A percentile compares a stretch with the other conserved stretches of the same genome.
Conservation (phyloP, 495 filamentous ascomycete species). For the Staphylotrichum longicolle region DNA sequence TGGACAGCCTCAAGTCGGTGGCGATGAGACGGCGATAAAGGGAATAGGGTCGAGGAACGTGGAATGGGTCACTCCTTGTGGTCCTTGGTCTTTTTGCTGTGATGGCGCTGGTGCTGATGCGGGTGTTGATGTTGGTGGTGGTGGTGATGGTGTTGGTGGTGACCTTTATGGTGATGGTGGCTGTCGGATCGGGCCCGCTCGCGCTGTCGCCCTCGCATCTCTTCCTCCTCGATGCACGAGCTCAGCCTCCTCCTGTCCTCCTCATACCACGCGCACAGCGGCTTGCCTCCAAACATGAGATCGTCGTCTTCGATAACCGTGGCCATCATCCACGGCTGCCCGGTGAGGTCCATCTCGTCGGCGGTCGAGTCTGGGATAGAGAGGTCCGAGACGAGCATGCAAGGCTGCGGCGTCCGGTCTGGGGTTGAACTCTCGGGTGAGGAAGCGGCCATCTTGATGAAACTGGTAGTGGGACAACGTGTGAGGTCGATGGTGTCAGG, state of each 20-base stretch:
- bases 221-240: conserved; percentile 40
- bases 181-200: conserved; percentile 27
- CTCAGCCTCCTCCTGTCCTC: conserved; percentile 46
- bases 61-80: not conserved
- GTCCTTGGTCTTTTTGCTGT: conserved; percentile 14
- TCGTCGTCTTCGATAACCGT: conserved; percentile 57
- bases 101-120: conserved; percentile 22
- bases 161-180: conserved; percentile 13
- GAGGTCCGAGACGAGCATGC: conserved; percentile 37
- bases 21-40: not conserved
- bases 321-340: conserved; percentile 48
- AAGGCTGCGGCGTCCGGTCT: conserved; percentile 30
- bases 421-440: conserved; percentile 30
- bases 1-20: not conserved
- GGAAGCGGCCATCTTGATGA: conserved; percentile 30
- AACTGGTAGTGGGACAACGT: not conserved
- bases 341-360: conserved; percentile 38
- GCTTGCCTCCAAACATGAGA: conserved; percentile 57
- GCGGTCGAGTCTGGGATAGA: conserved; percentile 37
- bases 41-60: not conserved
- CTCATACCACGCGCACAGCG: conserved; percentile 55
- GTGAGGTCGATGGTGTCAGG: not conserved
- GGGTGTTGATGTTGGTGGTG: conserved; percentile 23
- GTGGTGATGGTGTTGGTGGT: conserved; percentile 15
- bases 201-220: conserved; percentile 45